A percentile compares a stretch with the other conserved stretches of the same genome.
phyloP scores from a whole-genome alignment of 2,329 filamentous ascomycete species.

The Alternaria alternata region DNA sequence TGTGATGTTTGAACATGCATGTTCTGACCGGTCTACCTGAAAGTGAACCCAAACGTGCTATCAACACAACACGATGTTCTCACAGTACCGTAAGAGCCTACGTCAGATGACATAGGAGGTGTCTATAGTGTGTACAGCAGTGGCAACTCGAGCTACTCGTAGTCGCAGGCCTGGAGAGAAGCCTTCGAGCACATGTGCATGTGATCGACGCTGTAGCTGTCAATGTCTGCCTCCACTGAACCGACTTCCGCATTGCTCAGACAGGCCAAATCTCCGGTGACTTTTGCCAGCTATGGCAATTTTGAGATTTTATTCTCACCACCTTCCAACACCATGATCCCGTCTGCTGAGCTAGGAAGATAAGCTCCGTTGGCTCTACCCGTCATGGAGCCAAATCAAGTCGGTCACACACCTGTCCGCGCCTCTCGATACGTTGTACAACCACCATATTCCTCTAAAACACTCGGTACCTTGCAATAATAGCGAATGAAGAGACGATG shows the following conservation, averaged over 20 bases:
- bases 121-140: background rate
- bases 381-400: conserved; percentile 9
- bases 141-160: background rate
- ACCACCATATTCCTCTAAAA: background rate
- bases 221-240: conserved; percentile 3
- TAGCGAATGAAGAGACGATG: conserved; percentile 2
- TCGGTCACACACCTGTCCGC: conserved; percentile 17
- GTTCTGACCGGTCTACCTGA: conserved; percentile 25
- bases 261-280: conserved; percentile 10
- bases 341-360: conserved; percentile 7
- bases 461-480: background rate
- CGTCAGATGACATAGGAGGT: background rate
- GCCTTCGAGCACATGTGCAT: background rate
- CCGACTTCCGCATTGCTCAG: conserved; percentile 13
- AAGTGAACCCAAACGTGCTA: conserved; percentile 19
- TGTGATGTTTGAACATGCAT: conserved; percentile 23
- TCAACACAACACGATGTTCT: background rate
- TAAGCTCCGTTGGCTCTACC: conserved; percentile 5
- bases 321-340: conserved; percentile 22
- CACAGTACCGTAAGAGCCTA: background rate
- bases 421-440: conserved; percentile 5
- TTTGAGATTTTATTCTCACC: conserved; percentile 8
- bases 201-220: conserved; percentile 2
- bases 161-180: background rate
- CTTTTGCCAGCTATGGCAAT: background rate